A percentile compares a stretch with the other conserved stretches of the same genome.
These are phyloP conservation scores for Litsea cubeba DNA, from an alignment of 164 flowering plant genomes.

Conservation along the genomic window DNA sequence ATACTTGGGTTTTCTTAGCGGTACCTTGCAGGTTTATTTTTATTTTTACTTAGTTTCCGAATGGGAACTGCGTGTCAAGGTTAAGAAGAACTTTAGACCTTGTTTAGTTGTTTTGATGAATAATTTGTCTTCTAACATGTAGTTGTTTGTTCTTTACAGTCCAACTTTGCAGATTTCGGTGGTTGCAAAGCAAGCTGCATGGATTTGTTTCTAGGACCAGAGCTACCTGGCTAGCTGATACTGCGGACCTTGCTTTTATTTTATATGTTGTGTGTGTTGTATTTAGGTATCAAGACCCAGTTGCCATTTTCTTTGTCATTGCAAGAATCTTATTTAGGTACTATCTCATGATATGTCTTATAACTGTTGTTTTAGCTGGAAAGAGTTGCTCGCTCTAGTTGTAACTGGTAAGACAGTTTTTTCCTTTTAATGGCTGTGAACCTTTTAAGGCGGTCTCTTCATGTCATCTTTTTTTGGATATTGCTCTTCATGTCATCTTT, in stretches of 20 bases:
- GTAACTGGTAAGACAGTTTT: not conserved
- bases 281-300: not conserved
- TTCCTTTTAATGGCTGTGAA: too few species aligned
- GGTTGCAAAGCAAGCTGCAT: not conserved
- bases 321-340: not conserved
- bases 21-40: too few species aligned
- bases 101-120: too few species aligned
- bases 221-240: not conserved
- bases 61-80: too few species aligned
- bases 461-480: too few species aligned
- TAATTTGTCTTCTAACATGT: too few species aligned
- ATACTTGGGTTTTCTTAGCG: too few species aligned
- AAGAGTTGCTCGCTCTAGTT: not conserved
- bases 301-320: not conserved
- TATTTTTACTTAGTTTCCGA: too few species aligned
- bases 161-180: not conserved
- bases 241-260: not conserved
- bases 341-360: not conserved
- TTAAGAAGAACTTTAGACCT: too few species aligned
- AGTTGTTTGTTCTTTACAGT: too few species aligned
- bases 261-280: not conserved
- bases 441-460: too few species aligned
- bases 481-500: too few species aligned
- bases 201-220: not conserved
- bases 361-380: not conserved